These are phyloP conservation scores for Lipomyces lipofer DNA, from an alignment of 805 yeast genomes.

Conservation along the genomic window DNA sequence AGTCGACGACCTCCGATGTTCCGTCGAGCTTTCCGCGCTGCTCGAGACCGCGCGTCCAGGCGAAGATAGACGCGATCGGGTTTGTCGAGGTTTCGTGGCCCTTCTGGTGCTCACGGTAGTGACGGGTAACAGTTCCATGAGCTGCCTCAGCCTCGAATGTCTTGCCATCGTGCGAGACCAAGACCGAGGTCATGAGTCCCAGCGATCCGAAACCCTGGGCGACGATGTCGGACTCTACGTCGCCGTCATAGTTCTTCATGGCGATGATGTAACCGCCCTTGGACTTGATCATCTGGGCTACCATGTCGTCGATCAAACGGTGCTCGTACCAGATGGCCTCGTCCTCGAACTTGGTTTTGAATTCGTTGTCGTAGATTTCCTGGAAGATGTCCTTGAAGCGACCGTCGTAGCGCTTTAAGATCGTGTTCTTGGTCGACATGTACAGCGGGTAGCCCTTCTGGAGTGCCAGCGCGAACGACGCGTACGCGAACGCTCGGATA, in stretches of 20 bases:
- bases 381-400: conserved; percentile 93
- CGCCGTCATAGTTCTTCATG: conserved; percentile 97
- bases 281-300: conserved; percentile 96
- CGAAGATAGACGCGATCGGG: conserved; percentile 95
- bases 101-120: conserved; percentile 91
- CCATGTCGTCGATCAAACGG: conserved; percentile 96
- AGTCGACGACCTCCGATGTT: conserved; percentile 80
- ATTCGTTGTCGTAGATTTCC: conserved; percentile 67
- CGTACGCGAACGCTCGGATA: conserved; percentile 85
- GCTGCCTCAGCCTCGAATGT: conserved; percentile 97
- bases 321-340: conserved; percentile 95
- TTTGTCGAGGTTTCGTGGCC: conserved; percentile 97
- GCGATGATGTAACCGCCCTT: conserved; percentile 95
- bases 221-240: conserved; percentile 92
- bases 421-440: conserved; percentile 92
- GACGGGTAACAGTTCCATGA: conserved; percentile 98
- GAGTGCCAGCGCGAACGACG: conserved; percentile 86
- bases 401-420: conserved; percentile 91
- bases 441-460: conserved; percentile 75
- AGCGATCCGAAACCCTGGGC: conserved; percentile 98
- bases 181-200: conserved; percentile 96
- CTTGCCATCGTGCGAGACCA: conserved; percentile 94
- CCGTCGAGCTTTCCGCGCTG: conserved; percentile 89
- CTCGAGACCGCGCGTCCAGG: conserved; percentile 91
- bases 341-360: conserved; percentile 69